Evolutionary conservation across 2,329 filamentous ascomycete genomes (phyloP), one percentile per base, ranked within the genome.

Genomic region (Xylaria sp.): DNA sequence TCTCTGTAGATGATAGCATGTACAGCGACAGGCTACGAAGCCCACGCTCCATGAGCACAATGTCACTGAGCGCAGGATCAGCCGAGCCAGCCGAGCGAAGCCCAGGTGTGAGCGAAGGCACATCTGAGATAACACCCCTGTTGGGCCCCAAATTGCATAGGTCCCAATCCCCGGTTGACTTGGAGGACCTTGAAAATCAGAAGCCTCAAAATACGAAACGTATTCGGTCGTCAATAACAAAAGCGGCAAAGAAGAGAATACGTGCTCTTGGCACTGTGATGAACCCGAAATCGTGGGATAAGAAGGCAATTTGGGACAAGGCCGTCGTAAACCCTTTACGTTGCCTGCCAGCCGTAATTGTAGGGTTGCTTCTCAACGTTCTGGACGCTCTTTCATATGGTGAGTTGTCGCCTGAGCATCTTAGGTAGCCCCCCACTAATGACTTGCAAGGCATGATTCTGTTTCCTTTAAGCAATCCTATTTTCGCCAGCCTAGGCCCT

Each of bases 341-440:
- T 57, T 92, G 91, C 72, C 79, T 97, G 17, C 96, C 96, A 1
- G 92, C 95, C 3, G 95, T 98, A 0, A 87, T 97, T 72, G 88
- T 99, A 0, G 96, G 96, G 0, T 82, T 97, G 31, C 84, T 99
- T 1, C 87, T 99, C 20, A 99, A 99, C 74, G 91, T 99, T 54
- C 84, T 99, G 23, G 96, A 99, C 83, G 96, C 94, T 6, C 82
- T 99, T 48, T 98, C 95, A 2, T 99, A 99, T 77, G 96, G 92
- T 87, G 76, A 46, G 46, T 61, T 3, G 59, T 2, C 51, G 23
- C 15, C 17, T 59, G 13, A 17, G 13, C 38, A 13, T 36, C 33
- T 60, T 31, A n/a, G 33, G 4, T 48, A 36, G 62, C 65, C 48
- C 68, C 68, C 57, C 15, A 13, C 69, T 64, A 64, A 68, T 48